Conservation (phyloP, 1,139 yeast genomes). For the Protomyces inundatus region DNA sequence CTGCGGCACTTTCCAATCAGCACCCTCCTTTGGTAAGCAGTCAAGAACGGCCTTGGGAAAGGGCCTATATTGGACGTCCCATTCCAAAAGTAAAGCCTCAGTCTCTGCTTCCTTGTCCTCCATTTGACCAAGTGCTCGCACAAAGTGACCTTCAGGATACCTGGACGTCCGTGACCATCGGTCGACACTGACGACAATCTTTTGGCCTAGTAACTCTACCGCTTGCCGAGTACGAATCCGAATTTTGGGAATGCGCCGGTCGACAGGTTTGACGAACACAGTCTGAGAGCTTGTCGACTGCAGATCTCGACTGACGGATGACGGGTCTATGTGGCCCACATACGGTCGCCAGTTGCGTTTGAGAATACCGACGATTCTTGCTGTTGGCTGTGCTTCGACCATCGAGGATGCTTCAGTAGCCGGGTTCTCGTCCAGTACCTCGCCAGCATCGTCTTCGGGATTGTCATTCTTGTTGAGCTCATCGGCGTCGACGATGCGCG, state of each 20-base stretch:
- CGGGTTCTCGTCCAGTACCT: slow-evolving; percentile 60
- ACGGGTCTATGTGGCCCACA: slow-evolving; percentile 88
- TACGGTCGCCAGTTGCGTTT: slow-evolving; percentile 95
- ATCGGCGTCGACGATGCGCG: slow-evolving; percentile 72
- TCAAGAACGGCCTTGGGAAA: slow-evolving; percentile 87
- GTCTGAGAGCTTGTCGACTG: slow-evolving; percentile 52
- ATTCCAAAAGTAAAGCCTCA: slow-evolving; percentile 86
- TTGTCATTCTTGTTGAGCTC: slow-evolving; percentile 52
- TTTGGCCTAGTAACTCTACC: slow-evolving; percentile 69
- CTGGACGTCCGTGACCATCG: slow-evolving; percentile 83
- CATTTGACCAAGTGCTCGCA: slow-evolving; percentile 78
- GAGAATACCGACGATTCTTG: slow-evolving; percentile 77
- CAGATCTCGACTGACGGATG: slow-evolving; percentile 48
- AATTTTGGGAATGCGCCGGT: slow-evolving; percentile 77
- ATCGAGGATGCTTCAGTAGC: slow-evolving; percentile 38
- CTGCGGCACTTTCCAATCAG: slow-evolving; percentile 83
- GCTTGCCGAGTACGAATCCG: slow-evolving; percentile 86
- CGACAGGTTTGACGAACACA: slow-evolving; percentile 85
- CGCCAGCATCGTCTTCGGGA: slow-evolving; percentile 42
- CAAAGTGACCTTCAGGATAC: slow-evolving; percentile 92
- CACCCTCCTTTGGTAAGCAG: slow-evolving; percentile 90
- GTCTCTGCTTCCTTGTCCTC: slow-evolving; percentile 95
- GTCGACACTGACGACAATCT: slow-evolving; percentile 88
- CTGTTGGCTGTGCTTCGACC: slow-evolving; percentile 68
- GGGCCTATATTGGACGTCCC: slow-evolving; percentile 94